These are phyloP conservation scores for Hygrophorus russula DNA, from an alignment of 768 basidiomycete genomes.

Conservation along the genomic window DNA sequence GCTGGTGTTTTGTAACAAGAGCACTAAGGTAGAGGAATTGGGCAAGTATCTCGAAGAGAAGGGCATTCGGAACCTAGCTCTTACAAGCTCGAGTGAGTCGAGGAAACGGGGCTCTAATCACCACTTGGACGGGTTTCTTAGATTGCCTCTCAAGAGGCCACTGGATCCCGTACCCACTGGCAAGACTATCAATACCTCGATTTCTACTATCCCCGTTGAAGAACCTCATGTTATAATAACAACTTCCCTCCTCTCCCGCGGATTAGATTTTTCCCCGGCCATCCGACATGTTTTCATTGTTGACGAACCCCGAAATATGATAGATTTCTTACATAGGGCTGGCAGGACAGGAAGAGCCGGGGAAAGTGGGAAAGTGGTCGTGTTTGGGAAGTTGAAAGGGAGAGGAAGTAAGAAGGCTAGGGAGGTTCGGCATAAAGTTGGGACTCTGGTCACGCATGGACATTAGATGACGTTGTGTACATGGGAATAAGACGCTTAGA, in stretches of 20 bases:
- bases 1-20: slow-evolving; percentile 78
- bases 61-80: slow-evolving; percentile 50
- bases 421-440: slow-evolving; percentile 40
- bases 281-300: slow-evolving; percentile 80
- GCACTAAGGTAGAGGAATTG: slow-evolving; percentile 53
- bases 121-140: slow-evolving; percentile 69
- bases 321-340: slow-evolving; percentile 89
- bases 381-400: slow-evolving; percentile 64
- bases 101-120: slow-evolving; percentile 61
- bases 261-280: slow-evolving; percentile 73
- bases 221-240: slow-evolving; percentile 69
- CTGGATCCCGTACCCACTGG: slow-evolving; percentile 1
- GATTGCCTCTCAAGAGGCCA: slow-evolving; percentile 8
- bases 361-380: slow-evolving; percentile 53
- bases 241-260: slow-evolving; percentile 83
- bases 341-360: slow-evolving; percentile 77
- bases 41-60: slow-evolving; percentile 45
- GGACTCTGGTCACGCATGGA: slow-evolving; percentile 19
- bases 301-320: slow-evolving; percentile 80
- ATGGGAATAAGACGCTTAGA: too few relatives aligned
- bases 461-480: not conserved
- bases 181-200: slow-evolving; percentile 11
- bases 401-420: slow-evolving; percentile 44
- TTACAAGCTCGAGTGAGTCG: slow-evolving; percentile 51
- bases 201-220: slow-evolving; percentile 14